A percentile compares a stretch with the other conserved stretches of the same genome.
phyloP scores from a whole-genome alignment of 352 stramenopile genomes.

The Pythium folliculosum region DNA sequence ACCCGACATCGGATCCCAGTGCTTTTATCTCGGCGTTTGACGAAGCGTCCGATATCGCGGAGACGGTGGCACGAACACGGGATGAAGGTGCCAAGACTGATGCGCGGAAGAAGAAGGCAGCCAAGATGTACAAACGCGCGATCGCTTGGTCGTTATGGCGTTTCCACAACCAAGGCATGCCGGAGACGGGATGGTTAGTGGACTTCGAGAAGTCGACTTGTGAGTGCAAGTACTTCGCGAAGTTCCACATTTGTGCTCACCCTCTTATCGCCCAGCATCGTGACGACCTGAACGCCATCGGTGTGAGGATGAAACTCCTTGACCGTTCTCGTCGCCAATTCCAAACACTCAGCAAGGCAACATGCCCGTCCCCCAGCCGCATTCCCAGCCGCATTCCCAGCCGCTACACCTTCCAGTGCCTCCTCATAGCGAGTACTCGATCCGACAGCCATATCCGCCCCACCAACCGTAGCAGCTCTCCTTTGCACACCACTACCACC shows the following conservation, averaged over 20 bases:
- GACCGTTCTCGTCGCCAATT: too few species aligned
- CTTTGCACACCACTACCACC: too few species aligned
- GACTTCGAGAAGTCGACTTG: not conserved
- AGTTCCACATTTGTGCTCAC: not conserved
- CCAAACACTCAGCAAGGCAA: too few species aligned
- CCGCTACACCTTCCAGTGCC: too few species aligned
- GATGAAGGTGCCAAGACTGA: not conserved
- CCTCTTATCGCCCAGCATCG: not conserved
- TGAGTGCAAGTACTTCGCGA: not conserved
- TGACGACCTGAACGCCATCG: not conserved
- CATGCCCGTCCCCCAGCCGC: too few species aligned
- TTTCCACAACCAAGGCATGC: not conserved
- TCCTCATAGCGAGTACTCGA: too few species aligned
- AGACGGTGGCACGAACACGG: too few species aligned
- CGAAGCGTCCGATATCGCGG: too few species aligned
- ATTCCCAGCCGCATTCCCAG: too few species aligned
- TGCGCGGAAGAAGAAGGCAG: not conserved
- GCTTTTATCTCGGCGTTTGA: not conserved
- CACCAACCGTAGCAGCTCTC: too few species aligned
- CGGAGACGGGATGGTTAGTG: not conserved
- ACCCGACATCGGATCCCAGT: not conserved
- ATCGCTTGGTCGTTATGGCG: not conserved
- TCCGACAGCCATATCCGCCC: too few species aligned
- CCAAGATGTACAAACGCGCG: not conserved
- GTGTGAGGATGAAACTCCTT: too few species aligned